These are phyloP conservation scores for Citrus glauca DNA, from an alignment of 345 rosid genomes.

Conservation along the genomic window DNA sequence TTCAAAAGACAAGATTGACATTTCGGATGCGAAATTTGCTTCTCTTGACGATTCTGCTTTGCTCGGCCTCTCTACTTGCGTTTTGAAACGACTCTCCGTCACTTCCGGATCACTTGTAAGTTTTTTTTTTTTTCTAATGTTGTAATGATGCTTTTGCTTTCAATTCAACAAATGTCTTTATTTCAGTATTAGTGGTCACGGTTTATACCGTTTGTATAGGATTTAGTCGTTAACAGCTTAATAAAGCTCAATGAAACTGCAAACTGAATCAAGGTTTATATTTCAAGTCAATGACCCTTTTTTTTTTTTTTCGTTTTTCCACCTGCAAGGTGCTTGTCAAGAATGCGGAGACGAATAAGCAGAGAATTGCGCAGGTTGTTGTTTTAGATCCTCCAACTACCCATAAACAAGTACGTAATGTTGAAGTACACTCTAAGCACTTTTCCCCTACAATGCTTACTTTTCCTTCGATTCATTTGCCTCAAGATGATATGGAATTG, in stretches of 20 bases:
- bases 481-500: slow-evolving; percentile 17
- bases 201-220: neutral
- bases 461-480: slow-evolving; percentile 54
- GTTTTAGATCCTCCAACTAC: slow-evolving; percentile 74
- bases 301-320: neutral
- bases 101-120: slow-evolving; percentile 81
- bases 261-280: neutral
- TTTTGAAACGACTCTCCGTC: slow-evolving; percentile 59
- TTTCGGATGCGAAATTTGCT: slow-evolving; percentile 33
- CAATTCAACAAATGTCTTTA: neutral
- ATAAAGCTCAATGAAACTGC: neutral
- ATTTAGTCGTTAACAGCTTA: neutral
- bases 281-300: neutral
- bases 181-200: neutral
- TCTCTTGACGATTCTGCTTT: slow-evolving; percentile 60
- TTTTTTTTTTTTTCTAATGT: neutral
- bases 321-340: slow-evolving; percentile 52
- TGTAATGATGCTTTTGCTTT: no score
- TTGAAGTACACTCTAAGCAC: slow-evolving; percentile 13
- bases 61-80: slow-evolving; percentile 62
- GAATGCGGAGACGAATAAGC: slow-evolving; percentile 45
- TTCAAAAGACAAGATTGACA: slow-evolving; percentile 23
- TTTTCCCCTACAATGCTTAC: slow-evolving; percentile 42
- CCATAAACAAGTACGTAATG: slow-evolving; percentile 11
- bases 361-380: slow-evolving; percentile 64